phyloP scores from a whole-genome alignment of 441 rosid genomes.

The Omphalea diandra region DNA sequence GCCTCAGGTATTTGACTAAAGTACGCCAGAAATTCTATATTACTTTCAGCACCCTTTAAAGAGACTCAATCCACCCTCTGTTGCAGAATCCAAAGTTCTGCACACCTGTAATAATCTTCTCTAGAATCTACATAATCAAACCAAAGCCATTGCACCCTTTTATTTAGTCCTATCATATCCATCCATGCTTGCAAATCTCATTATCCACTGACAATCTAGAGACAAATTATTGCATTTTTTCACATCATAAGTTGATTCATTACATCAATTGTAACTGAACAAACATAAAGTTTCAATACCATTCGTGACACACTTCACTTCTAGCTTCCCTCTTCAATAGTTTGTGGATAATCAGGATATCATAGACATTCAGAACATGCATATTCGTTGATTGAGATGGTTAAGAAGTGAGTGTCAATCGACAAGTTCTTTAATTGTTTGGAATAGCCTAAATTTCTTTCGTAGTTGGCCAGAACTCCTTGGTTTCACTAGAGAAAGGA shows the following conservation, averaged over 20 bases:
- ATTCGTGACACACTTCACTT: neutral
- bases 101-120: constrained; percentile 72
- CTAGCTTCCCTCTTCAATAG: neutral
- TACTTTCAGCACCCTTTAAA: constrained; percentile 87
- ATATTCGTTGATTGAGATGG: neutral
- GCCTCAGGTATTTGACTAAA: constrained; percentile 44
- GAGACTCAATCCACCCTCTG: constrained; percentile 88
- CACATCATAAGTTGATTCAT: neutral
- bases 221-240: neutral
- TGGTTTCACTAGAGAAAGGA: neutral
- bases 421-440: neutral
- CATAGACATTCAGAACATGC: neutral
- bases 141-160: neutral
- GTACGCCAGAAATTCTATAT: constrained; percentile 77
- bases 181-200: too few relatives aligned
- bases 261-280: neutral
- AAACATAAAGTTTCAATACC: neutral
- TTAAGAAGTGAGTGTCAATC: neutral
- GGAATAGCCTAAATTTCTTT: neutral
- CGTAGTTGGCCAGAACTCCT: too few relatives aligned
- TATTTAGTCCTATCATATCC: neutral
- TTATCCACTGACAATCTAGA: too few relatives aligned
- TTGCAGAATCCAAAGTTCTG: constrained; percentile 64
- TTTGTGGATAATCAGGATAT: neutral
- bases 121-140: constrained; percentile 50